phyloP scores from a whole-genome alignment of 2,329 filamentous ascomycete species.

The Cladosporium cucumerinum region DNA sequence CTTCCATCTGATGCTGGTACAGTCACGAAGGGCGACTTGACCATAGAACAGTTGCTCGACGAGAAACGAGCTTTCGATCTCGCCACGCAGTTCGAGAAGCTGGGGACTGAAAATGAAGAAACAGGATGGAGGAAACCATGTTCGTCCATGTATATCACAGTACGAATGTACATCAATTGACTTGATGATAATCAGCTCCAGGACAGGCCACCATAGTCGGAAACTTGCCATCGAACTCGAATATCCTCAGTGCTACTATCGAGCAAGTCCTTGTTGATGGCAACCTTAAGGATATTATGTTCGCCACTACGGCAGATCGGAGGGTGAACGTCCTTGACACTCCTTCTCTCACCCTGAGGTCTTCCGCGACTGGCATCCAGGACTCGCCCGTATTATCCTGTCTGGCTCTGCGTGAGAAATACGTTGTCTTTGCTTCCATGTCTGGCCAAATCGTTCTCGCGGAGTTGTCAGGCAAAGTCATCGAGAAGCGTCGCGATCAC shows the following conservation, averaged over 20 bases:
- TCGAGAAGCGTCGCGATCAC: slow-evolving; percentile 55
- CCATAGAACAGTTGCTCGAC: slow-evolving; percentile 58
- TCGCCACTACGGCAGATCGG: slow-evolving; percentile 47
- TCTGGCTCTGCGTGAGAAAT: slow-evolving; percentile 41
- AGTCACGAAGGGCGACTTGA: slow-evolving; percentile 45
- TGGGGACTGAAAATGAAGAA: slow-evolving; percentile 44
- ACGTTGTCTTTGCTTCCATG: slow-evolving; percentile 56
- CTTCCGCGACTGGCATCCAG: slow-evolving; percentile 41
- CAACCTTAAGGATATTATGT: slow-evolving; percentile 28
- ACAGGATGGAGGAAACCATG: slow-evolving; percentile 47
- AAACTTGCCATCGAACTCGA: slow-evolving; percentile 48
- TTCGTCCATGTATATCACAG: slow-evolving; percentile 28
- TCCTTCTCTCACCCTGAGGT: slow-evolving; percentile 33
- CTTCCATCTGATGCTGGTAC: slow-evolving; percentile 50
- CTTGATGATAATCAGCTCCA: slow-evolving; percentile 40
- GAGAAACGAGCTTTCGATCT: slow-evolving; percentile 60
- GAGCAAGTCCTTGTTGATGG: slow-evolving; percentile 22
- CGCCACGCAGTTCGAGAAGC: slow-evolving; percentile 54
- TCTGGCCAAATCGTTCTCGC: slow-evolving; percentile 55
- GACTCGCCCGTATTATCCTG: slow-evolving; percentile 56
- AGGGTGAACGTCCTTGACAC: slow-evolving; percentile 48
- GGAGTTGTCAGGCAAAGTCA: slow-evolving; percentile 37
- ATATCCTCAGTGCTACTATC: slow-evolving; percentile 48
- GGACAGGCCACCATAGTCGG: slow-evolving; percentile 41
- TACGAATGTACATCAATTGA: slow-evolving; percentile 9